phyloP scores from a whole-genome alignment of 495 filamentous ascomycete genomes.

The Tuber brumale region DNA sequence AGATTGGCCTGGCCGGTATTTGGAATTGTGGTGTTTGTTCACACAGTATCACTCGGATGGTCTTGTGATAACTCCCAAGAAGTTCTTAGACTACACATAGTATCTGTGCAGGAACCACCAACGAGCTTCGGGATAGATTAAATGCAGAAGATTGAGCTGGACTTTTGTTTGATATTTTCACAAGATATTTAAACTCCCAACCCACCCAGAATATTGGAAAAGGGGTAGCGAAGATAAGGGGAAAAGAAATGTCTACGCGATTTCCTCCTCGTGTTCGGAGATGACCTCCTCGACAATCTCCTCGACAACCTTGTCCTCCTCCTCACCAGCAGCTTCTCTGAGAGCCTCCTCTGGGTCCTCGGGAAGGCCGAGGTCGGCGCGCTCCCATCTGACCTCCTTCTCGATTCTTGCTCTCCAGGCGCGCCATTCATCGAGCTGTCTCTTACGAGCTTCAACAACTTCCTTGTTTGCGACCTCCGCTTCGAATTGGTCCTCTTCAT shows the following conservation, averaged over 20 bases:
- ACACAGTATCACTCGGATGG: background rate
- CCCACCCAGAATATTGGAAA: background rate
- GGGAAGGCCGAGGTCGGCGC: slow-evolving; percentile 57
- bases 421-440: slow-evolving; percentile 80
- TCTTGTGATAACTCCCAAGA: background rate
- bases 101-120: background rate
- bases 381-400: slow-evolving; percentile 66
- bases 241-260: background rate
- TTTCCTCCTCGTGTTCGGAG: slow-evolving; percentile 41
- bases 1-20: background rate
- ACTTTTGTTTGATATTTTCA: background rate
- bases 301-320: slow-evolving; percentile 82
- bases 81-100: background rate
- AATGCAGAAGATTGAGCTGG: background rate
- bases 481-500: slow-evolving; percentile 86
- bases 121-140: background rate
- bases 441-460: slow-evolving; percentile 78
- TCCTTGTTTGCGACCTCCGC: slow-evolving; percentile 87
- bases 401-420: slow-evolving; percentile 73
- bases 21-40: background rate
- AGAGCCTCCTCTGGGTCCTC: slow-evolving; percentile 46
- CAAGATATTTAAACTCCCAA: background rate
- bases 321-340: slow-evolving; percentile 43
- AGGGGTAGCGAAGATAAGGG: background rate
- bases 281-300: slow-evolving; percentile 88